Percentiles rank a stretch among this genome's conserved stretches.
These are phyloP conservation scores for Solanum sparsipilum DNA, from an alignment of 257 asterid species.

Conservation along the genomic window DNA sequence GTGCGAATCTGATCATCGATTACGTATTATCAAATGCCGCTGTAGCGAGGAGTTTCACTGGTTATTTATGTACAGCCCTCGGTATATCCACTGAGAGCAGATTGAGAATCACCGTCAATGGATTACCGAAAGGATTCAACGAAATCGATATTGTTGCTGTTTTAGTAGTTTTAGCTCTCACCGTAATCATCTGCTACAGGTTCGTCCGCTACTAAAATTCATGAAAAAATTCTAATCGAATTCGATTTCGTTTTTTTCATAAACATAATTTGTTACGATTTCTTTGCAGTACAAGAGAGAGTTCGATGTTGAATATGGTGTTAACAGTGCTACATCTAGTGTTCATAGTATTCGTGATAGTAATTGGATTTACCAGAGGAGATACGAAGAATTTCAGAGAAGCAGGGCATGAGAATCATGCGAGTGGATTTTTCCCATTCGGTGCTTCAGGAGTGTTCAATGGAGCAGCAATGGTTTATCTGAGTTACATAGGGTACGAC, in stretches of 20 bases:
- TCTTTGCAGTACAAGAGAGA: conserved; percentile 63
- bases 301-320: conserved; percentile 68
- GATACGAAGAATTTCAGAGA: conserved; percentile 49
- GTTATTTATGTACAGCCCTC: conserved; percentile 56
- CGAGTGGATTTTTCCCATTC: conserved; percentile 68
- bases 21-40: conserved; percentile 95
- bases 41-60: conserved; percentile 88
- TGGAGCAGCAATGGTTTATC: conserved; percentile 87
- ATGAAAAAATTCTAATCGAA: not conserved
- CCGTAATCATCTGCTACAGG: conserved; percentile 86
- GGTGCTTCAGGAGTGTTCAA: conserved; percentile 78
- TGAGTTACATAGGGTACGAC: conserved; percentile 92
- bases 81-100: conserved; percentile 36
- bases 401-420: conserved; percentile 31
- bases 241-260: not conserved
- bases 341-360: conserved; percentile 66
- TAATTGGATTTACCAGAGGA: conserved; percentile 69
- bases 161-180: conserved; percentile 54
- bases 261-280: not conserved
- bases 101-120: conserved; percentile 38
- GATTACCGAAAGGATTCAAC: conserved; percentile 65
- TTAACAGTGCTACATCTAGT: conserved; percentile 64
- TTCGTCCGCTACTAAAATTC: not conserved
- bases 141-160: conserved; percentile 79
- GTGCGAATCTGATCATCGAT: conserved; percentile 72